phyloP scores from a whole-genome alignment of 2,329 filamentous ascomycete genomes.

The Xylaria sp. region DNA sequence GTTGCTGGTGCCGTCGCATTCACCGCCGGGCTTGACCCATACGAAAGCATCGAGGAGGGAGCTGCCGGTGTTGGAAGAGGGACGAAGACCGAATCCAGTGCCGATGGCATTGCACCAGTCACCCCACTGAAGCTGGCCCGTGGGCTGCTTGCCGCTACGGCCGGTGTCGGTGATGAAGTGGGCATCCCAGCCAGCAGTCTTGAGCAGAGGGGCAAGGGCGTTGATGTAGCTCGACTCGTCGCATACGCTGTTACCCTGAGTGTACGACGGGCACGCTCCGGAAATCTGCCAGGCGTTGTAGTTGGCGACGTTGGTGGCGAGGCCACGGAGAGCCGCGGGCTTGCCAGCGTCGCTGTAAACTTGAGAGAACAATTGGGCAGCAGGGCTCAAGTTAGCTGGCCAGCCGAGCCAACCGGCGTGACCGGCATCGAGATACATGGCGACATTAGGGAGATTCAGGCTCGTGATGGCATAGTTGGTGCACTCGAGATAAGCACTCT shows the following conservation, averaged over 20 bases:
- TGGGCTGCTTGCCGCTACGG: slow-evolving; percentile 59
- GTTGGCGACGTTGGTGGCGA: slow-evolving; percentile 69
- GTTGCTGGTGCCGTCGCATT: slow-evolving; percentile 58
- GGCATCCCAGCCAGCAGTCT: slow-evolving; percentile 57
- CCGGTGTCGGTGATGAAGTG: slow-evolving; percentile 51
- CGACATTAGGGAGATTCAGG: slow-evolving; percentile 66
- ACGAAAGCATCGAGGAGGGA: slow-evolving; percentile 68
- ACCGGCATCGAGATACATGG: slow-evolving; percentile 68
- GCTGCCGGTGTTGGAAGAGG: slow-evolving; percentile 64
- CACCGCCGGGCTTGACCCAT: slow-evolving; percentile 70
- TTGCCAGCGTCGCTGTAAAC: slow-evolving; percentile 63
- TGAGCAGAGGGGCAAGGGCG: slow-evolving; percentile 73
- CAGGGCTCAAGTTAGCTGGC: slow-evolving; percentile 63
- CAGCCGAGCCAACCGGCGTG: slow-evolving; percentile 70
- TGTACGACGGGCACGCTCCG: slow-evolving; percentile 55
- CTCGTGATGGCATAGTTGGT: slow-evolving; percentile 62
- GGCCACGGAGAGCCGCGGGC: slow-evolving; percentile 62
- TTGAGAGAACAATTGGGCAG: slow-evolving; percentile 59
- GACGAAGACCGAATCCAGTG: slow-evolving; percentile 67
- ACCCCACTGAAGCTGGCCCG: slow-evolving; percentile 65
- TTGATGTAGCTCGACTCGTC: slow-evolving; percentile 67
- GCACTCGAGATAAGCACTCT: slow-evolving; percentile 61
- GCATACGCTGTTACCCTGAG: slow-evolving; percentile 59
- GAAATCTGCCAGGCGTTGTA: slow-evolving; percentile 62
- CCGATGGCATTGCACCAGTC: slow-evolving; percentile 71